These are phyloP conservation scores for Flaveria trinervia DNA, from an alignment of 129 eudicot species.

Conservation along the genomic window DNA sequence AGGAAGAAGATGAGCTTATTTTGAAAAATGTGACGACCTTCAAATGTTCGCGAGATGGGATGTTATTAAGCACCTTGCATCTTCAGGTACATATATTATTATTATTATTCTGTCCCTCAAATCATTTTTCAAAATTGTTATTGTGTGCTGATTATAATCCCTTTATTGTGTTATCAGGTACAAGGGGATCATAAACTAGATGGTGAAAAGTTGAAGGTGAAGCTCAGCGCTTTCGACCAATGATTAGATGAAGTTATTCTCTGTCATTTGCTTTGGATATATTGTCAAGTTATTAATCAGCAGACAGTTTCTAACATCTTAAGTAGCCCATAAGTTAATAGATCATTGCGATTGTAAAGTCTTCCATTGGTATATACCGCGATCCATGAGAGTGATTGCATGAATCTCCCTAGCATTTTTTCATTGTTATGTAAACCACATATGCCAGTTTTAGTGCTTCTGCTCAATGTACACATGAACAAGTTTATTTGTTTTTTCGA, in stretches of 20 bases:
- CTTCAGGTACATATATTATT: slow-evolving; percentile 36
- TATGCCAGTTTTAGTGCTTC: background rate
- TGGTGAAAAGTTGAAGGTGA: slow-evolving; percentile 16
- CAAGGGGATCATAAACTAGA: slow-evolving; percentile 24
- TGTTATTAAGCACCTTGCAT: slow-evolving; percentile 41
- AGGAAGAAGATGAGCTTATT: slow-evolving; percentile 36
- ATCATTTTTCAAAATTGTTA: background rate
- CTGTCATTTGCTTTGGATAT: background rate
- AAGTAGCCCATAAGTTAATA: background rate
- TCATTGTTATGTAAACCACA: background rate
- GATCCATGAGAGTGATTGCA: background rate
- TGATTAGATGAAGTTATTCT: background rate
- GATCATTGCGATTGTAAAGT: no score
- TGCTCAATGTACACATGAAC: background rate
- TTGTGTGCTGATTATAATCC: background rate
- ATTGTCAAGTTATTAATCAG: background rate
- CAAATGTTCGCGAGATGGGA: slow-evolving; percentile 30
- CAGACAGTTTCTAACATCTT: background rate
- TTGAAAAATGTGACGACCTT: slow-evolving; percentile 45
- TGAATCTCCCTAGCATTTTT: background rate
- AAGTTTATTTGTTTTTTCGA: background rate
- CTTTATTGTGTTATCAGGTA: slow-evolving; percentile 21
- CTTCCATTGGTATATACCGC: background rate
- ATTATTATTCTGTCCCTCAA: background rate
- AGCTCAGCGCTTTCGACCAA: slow-evolving; percentile 21